phyloP scores from a whole-genome alignment of 176 grass and related monocot species.

The Hsuehochloa calcarea region DNA sequence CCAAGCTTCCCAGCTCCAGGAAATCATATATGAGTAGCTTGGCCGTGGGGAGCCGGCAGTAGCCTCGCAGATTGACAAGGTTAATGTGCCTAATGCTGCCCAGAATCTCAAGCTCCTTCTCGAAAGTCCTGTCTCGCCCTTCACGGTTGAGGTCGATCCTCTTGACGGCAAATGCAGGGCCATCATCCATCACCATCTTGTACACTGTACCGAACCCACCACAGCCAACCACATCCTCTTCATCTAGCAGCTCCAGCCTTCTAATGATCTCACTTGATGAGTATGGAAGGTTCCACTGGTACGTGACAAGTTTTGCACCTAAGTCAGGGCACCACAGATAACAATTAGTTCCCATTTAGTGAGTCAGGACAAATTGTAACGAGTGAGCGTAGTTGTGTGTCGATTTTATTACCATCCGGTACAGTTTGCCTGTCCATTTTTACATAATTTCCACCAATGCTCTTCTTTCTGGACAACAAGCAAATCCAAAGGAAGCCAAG shows the following conservation, averaged over 20 bases:
- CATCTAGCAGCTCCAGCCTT: constrained; percentile 79
- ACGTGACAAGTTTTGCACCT: constrained; percentile 93
- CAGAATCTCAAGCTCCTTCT: constrained; percentile 91
- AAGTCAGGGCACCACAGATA: not conserved
- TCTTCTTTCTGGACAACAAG: constrained; percentile 85
- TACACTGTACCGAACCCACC: constrained; percentile 90
- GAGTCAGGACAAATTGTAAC: not conserved
- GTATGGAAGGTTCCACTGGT: constrained; percentile 93
- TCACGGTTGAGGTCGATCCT: constrained; percentile 67
- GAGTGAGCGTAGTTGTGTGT: not conserved
- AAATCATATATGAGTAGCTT: constrained; percentile 92
- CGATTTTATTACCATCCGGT: constrained; percentile 55
- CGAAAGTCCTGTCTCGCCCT: constrained; percentile 55
- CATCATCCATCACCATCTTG: constrained; percentile 95
- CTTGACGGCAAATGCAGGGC: constrained; percentile 74
- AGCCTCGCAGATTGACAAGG: constrained; percentile 88
- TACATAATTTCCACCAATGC: constrained; percentile 53
- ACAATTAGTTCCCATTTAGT: not conserved
- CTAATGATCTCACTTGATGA: constrained; percentile 86
- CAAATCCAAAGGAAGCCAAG: constrained; percentile 89
- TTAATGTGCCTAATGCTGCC: constrained; percentile 96
- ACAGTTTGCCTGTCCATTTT: constrained; percentile 72
- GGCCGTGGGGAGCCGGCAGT: constrained; percentile 55
- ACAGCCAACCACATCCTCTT: constrained; percentile 79
- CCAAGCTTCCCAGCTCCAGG: constrained; percentile 76